Percentiles rank a stretch among this genome's conserved stretches.
Conservation (phyloP, 148 eudicot genomes). For the Rhododendron williamsianum region DNA sequence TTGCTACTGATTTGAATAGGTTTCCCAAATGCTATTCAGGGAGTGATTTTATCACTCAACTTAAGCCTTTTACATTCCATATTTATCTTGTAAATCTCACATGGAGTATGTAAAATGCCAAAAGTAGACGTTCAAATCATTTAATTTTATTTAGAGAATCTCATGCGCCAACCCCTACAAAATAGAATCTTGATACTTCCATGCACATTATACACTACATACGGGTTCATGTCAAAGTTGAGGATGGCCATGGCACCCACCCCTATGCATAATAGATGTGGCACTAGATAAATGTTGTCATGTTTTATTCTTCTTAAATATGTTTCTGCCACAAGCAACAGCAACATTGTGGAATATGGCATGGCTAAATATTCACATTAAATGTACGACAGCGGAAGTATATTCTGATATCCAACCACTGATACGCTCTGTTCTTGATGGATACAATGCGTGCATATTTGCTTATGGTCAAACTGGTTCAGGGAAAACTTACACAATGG, state of each 20-base stretch:
- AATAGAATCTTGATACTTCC: neutral
- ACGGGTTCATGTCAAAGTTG: neutral
- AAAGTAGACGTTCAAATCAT: neutral
- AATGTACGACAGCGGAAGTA: constrained; percentile 39
- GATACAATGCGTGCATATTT: constrained; percentile 72
- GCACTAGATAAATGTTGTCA: neutral
- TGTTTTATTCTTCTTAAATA: neutral
- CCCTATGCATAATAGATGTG: constrained; percentile 1
- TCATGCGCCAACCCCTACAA: neutral
- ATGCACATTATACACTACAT: neutral
- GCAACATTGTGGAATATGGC: neutral
- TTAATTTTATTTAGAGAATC: neutral
- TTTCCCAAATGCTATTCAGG: neutral
- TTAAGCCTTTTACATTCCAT: neutral
- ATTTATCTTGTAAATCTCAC: neutral
- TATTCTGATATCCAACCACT: constrained; percentile 58
- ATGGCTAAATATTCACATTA: neutral
- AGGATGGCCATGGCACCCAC: neutral
- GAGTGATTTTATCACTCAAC: neutral
- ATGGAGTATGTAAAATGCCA: neutral
- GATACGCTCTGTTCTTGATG: constrained; percentile 69
- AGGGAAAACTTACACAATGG: constrained; percentile 81
- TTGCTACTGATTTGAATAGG: neutral
- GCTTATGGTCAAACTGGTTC: constrained; percentile 92
- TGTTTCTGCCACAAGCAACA: neutral